These are phyloP conservation scores for Rhizophora mangle DNA, from an alignment of 345 rosid genomes.

Conservation along the genomic window DNA sequence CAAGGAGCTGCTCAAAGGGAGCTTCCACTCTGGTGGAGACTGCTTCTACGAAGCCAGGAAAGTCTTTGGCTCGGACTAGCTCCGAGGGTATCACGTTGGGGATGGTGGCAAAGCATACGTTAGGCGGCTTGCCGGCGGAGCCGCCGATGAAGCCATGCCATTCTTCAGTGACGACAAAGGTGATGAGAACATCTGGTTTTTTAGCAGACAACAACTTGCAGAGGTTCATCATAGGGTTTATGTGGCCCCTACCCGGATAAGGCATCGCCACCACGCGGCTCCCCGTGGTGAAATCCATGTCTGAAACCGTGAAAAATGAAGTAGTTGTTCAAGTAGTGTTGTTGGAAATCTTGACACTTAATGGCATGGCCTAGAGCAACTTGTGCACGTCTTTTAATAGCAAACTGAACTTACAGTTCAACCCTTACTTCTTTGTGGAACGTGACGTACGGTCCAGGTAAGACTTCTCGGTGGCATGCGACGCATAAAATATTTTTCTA, in stretches of 20 bases:
- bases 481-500: no score
- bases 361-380: no score
- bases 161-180: conserved; percentile 17
- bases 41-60: background rate
- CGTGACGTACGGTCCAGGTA: no score
- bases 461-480: no score
- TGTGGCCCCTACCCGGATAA: conserved; percentile 17
- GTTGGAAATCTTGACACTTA: no score
- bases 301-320: no score
- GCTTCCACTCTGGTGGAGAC: conserved; percentile 11
- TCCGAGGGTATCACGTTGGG: conserved; percentile 13
- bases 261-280: conserved; percentile 19
- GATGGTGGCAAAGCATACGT: background rate
- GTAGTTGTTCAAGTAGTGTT: no score
- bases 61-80: background rate
- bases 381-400: no score
- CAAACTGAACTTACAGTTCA: no score
- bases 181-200: background rate
- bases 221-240: conserved; percentile 19
- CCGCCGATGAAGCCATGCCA: conserved; percentile 7
- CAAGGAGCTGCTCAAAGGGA: conserved; percentile 8
- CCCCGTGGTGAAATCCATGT: no score
- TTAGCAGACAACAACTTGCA: conserved; percentile 9
- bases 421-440: no score
- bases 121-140: background rate